Percentiles rank a stretch among this genome's conserved stretches.
Evolutionary conservation across 495 filamentous ascomycete species (phyloP).

Genomic region (Penicillium crystallinum): DNA sequence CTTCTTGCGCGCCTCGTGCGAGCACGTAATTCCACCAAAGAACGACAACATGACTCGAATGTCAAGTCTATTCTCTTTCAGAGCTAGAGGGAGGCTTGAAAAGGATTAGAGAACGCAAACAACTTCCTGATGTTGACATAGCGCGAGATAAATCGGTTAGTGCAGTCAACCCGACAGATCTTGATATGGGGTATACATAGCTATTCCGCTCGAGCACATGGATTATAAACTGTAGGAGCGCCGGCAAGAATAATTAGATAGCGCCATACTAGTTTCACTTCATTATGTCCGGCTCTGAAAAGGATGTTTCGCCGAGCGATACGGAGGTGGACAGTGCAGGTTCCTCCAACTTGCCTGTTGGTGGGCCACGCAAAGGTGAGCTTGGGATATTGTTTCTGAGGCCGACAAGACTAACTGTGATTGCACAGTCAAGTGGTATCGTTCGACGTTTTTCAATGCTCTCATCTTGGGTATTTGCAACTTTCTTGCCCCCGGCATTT

Average conservation of each 20-base stretch:
- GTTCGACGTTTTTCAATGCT: slow-evolving; percentile 59
- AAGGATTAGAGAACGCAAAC: neutral
- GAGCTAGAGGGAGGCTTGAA: neutral
- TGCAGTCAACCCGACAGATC: neutral
- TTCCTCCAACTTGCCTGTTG: neutral
- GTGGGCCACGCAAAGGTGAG: slow-evolving; percentile 24
- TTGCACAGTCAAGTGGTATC: slow-evolving; percentile 55
- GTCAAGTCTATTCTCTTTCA: neutral
- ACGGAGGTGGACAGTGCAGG: slow-evolving; percentile 12
- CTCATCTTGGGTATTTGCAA: slow-evolving; percentile 59
- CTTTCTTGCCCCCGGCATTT: slow-evolving; percentile 60
- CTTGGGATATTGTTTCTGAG: neutral
- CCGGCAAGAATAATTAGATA: neutral
- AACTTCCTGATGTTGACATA: slow-evolving; percentile 14
- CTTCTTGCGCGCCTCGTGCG: slow-evolving; percentile 21
- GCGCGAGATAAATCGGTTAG: slow-evolving; percentile 4
- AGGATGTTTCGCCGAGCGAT: slow-evolving; percentile 17
- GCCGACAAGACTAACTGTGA: neutral
- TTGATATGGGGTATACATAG: neutral
- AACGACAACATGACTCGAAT: slow-evolving; percentile 26
- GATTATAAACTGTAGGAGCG: neutral
- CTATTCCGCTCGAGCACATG: neutral
- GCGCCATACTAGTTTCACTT: neutral
- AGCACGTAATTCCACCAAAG: slow-evolving; percentile 35
- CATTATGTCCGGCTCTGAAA: slow-evolving; percentile 18